These are phyloP conservation scores for Ceratobasidium sp. DNA, from an alignment of 1,284 basidiomycete species.

Conservation along the genomic window DNA sequence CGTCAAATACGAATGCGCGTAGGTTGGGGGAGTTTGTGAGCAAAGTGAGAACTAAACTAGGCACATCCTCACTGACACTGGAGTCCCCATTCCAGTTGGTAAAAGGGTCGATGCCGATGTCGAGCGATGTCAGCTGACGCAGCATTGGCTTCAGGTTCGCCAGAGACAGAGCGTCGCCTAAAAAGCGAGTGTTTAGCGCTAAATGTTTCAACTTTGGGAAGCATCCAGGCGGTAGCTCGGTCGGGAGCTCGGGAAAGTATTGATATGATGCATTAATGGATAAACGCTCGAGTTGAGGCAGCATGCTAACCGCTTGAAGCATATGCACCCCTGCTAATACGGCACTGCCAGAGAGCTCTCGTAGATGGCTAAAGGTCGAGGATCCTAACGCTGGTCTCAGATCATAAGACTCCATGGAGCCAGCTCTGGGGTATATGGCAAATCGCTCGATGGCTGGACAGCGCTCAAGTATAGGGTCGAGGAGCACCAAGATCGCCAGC, in stretches of 20 bases:
- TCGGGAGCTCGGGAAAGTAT: neutral
- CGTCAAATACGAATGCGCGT: neutral
- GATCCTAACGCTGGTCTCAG: neutral
- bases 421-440: slow-evolving; percentile 24
- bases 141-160: neutral
- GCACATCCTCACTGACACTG: neutral
- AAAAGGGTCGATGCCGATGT: neutral
- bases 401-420: neutral
- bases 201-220: slow-evolving; percentile 16
- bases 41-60: neutral
- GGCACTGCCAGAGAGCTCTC: slow-evolving; percentile 6
- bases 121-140: neutral
- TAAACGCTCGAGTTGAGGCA: slow-evolving; percentile 3
- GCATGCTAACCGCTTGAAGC: neutral
- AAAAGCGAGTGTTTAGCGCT: neutral
- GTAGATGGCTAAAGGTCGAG: neutral
- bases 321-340: slow-evolving; percentile 3
- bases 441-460: neutral
- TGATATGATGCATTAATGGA: slow-evolving; percentile 3
- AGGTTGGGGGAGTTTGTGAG: neutral
- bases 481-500: slow-evolving; percentile 7
- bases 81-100: neutral
- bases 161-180: neutral
- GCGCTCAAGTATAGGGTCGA: slow-evolving; percentile 15
- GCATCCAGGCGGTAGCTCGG: neutral